phyloP scores from a whole-genome alignment of 208 protist genomes.

The Plasmodiophora brassicae region DNA sequence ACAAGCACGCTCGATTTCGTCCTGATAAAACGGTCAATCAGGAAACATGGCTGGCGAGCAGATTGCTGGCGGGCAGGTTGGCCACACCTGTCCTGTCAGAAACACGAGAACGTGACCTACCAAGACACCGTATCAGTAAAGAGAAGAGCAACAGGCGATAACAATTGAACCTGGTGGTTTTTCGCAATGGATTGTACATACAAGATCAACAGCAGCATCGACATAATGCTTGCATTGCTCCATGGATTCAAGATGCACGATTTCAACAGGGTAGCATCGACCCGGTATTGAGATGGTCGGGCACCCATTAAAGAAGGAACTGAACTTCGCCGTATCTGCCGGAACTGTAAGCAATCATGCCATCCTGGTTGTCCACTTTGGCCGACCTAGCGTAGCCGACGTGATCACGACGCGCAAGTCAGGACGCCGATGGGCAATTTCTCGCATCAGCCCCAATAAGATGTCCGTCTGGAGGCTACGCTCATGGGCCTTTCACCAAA shows the following conservation, averaged over 20 bases:
- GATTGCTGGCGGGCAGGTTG: too few relatives aligned
- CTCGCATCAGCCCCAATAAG: constrained; percentile 78
- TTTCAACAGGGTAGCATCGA: constrained; percentile 84
- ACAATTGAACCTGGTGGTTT: constrained; percentile 66
- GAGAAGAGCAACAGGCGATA: not conserved
- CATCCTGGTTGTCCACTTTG: not conserved
- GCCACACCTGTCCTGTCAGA: constrained; percentile 79
- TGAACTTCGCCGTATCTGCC: constrained; percentile 87
- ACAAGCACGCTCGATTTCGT: constrained; percentile 93
- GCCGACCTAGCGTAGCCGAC: constrained; percentile 85
- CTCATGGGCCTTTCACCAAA: too few relatives aligned
- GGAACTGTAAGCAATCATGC: not conserved
- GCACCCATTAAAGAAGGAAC: constrained; percentile 88
- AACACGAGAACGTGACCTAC: constrained; percentile 96
- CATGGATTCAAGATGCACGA: constrained; percentile 65
- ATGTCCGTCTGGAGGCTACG: constrained; percentile 84
- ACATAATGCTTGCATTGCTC: constrained; percentile 90
- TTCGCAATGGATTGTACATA: constrained; percentile 88
- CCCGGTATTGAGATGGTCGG: constrained; percentile 92
- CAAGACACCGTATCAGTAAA: not conserved
- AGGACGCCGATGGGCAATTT: constrained; percentile 67
- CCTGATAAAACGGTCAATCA: constrained; percentile 32
- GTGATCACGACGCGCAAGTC: constrained; percentile 93
- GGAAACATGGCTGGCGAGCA: not conserved
- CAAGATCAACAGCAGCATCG: constrained; percentile 85